Evolutionary conservation across 2,329 filamentous ascomycete species (phyloP).

Genomic region (Meredithiella fracta): DNA sequence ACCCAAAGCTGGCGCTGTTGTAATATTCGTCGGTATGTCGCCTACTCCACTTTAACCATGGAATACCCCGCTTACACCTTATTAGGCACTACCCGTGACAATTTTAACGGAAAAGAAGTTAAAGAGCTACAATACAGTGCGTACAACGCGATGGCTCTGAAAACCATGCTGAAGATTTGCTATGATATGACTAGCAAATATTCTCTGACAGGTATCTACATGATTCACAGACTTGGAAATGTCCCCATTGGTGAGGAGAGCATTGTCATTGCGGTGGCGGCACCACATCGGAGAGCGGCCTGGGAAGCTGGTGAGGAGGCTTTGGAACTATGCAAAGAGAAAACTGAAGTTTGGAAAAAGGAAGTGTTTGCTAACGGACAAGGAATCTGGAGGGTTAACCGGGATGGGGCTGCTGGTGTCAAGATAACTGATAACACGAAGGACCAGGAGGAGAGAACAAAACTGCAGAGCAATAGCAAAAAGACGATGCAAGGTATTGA

Average conservation of each 20-base stretch:
- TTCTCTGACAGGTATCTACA: slow-evolving; percentile 53
- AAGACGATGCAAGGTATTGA: not conserved
- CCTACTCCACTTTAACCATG: slow-evolving; percentile 2
- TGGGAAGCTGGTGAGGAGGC: slow-evolving; percentile 84
- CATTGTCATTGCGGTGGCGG: slow-evolving; percentile 73
- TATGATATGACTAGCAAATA: slow-evolving; percentile 41
- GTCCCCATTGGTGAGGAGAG: slow-evolving; percentile 89
- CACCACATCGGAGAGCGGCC: slow-evolving; percentile 66
- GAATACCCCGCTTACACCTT: slow-evolving; percentile 14
- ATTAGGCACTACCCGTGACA: slow-evolving; percentile 59
- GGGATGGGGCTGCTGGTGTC: slow-evolving; percentile 47
- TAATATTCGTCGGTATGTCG: slow-evolving; percentile 53
- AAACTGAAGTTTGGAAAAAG: slow-evolving; percentile 88
- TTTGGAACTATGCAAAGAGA: slow-evolving; percentile 68
- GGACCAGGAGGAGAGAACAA: not conserved
- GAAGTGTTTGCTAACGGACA: slow-evolving; percentile 71
- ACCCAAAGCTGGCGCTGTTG: slow-evolving; percentile 57
- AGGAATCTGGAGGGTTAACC: slow-evolving; percentile 75
- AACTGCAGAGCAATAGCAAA: not conserved
- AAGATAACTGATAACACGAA: slow-evolving; percentile 25
- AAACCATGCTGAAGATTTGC: slow-evolving; percentile 51
- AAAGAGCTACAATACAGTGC: slow-evolving; percentile 59
- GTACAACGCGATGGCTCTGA: slow-evolving; percentile 53
- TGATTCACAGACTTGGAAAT: slow-evolving; percentile 68
- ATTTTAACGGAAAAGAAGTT: slow-evolving; percentile 54